Base-by-base conservation (phyloP, 179 eudicot genomes). In the Silene vulgaris region DNA sequence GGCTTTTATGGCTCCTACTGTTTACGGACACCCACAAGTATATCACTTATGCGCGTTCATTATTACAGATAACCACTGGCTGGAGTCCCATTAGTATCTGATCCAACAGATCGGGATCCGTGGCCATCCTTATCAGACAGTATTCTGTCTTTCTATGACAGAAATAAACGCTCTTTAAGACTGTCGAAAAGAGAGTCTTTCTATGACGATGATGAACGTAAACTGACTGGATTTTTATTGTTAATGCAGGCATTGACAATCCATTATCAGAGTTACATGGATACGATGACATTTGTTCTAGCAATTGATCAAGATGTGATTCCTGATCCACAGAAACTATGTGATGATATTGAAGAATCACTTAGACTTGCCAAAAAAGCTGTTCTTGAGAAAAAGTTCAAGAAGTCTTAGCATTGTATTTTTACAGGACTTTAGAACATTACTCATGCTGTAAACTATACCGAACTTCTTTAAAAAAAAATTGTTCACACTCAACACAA, bases 1-100 rank as follows among this genome's bases (percentile, higher is more conserved):
- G 79, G 70, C 76, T 21, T 90, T 82, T 75, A 67, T 89, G 66
- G 97, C 97, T 66, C 90, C 97, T 40, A 84, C 86, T 69, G 90
- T 82, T 60, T 86, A 81, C 17, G 96, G 93, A 1, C 89, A 84
- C 8, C 89, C 96, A 60, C 91, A 88, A 3, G 97, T 89, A 82
- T 23, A 52, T 69, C 20, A 26, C 2, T 32, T 56, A 5, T 8
- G 48, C 2, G 48, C 48, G 1, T 43, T 43, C 1, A 8, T 43
- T 43, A 43, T 43, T 43, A 43, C 5, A 5, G 40, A 35, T 35
- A 5, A 35, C 12, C 48, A 1, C 48, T 8, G 2, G 48, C 48
- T 43, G 12, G 48, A 43, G 40, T 35, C 7, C 40, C 40, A 4
- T 35, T 35, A 35, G 40, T 35, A 35, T 35, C 40, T 5, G 40